Evolutionary conservation across 257 asterid genomes (phyloP).

Genomic region (Lycium ferocissimum): DNA sequence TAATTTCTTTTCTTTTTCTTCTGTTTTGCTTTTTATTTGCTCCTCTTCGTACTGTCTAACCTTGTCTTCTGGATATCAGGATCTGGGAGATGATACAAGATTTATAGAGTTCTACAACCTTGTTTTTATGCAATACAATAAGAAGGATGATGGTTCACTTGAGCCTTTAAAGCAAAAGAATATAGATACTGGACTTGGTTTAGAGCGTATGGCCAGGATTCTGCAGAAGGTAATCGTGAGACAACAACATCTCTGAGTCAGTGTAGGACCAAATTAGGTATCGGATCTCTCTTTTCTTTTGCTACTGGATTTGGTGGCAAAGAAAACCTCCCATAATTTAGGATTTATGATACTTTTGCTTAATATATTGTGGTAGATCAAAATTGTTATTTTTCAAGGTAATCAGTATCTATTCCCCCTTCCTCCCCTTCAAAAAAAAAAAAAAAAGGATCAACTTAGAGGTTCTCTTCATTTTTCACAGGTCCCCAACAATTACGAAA

Average conservation of each 20-base stretch:
- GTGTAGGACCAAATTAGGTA: slow-evolving; percentile 22
- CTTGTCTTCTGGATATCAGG: slow-evolving; percentile 55
- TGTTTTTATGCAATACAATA: slow-evolving; percentile 94
- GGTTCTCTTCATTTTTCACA: slow-evolving; percentile 44
- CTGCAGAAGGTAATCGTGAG: slow-evolving; percentile 67
- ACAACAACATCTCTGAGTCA: slow-evolving; percentile 19
- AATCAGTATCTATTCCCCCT: not conserved
- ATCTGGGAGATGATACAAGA: slow-evolving; percentile 92
- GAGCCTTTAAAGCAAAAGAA: slow-evolving; percentile 96
- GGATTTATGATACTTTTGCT: slow-evolving; percentile 15
- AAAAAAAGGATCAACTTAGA: not conserved
- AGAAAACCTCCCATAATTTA: not conserved
- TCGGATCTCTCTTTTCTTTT: slow-evolving; percentile 13
- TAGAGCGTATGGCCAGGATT: slow-evolving; percentile 97
- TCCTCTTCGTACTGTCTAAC: slow-evolving; percentile 1
- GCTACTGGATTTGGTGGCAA: slow-evolving; percentile 13
- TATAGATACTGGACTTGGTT: slow-evolving; percentile 95
- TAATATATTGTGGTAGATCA: not conserved
- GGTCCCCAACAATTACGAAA: slow-evolving; percentile 95
- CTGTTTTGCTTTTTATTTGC: slow-evolving; percentile 31
- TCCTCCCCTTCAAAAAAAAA: not conserved
- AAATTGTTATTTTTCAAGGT: not conserved
- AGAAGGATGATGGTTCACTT: slow-evolving; percentile 89
- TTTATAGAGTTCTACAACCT: slow-evolving; percentile 98
- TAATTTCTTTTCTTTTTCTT: not conserved